A percentile compares a stretch with the other conserved stretches of the same genome.
phyloP scores from a whole-genome alignment of 768 basidiomycete species.

The Trametes cinnabarina region DNA sequence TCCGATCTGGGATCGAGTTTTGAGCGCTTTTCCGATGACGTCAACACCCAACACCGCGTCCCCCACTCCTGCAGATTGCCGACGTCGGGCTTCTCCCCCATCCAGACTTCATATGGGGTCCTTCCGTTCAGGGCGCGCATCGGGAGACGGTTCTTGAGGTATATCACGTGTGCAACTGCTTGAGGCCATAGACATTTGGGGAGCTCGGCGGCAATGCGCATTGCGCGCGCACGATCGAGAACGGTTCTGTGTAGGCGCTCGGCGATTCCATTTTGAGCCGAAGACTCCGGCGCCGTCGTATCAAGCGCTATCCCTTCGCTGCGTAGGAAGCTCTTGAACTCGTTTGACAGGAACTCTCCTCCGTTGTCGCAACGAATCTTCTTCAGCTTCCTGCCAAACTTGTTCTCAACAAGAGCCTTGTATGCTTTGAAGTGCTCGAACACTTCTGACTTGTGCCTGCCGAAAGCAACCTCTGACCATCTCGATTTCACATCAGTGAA shows the following conservation, averaged over 20 bases:
- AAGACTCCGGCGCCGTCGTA: slow-evolving; percentile 20
- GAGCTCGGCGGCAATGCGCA: slow-evolving; percentile 17
- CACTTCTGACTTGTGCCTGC: slow-evolving; percentile 1
- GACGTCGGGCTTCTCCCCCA: slow-evolving; percentile 26
- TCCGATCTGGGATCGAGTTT: slow-evolving; percentile 17
- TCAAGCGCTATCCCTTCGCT: slow-evolving; percentile 21
- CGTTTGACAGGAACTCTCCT: slow-evolving; percentile 22
- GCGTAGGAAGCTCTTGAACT: slow-evolving; percentile 4
- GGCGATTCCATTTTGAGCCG: slow-evolving; percentile 24
- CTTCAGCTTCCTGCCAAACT: slow-evolving; percentile 12
- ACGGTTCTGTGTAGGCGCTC: slow-evolving; percentile 27
- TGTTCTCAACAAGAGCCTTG: neutral
- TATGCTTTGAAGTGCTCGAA: neutral
- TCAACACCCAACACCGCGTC: slow-evolving; percentile 15
- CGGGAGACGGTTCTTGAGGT: slow-evolving; percentile 24
- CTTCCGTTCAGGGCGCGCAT: slow-evolving; percentile 11
- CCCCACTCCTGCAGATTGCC: slow-evolving; percentile 25
- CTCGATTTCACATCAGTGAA: slow-evolving; percentile 22
- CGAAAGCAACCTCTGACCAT: neutral
- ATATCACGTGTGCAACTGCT: slow-evolving; percentile 17
- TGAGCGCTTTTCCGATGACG: neutral
- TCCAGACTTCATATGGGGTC: slow-evolving; percentile 26
- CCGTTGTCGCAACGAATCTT: slow-evolving; percentile 20
- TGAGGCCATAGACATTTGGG: slow-evolving; percentile 25
- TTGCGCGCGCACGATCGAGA: slow-evolving; percentile 17